Evolutionary conservation across 805 yeast species (phyloP).

Genomic region (Komagataella populi): DNA sequence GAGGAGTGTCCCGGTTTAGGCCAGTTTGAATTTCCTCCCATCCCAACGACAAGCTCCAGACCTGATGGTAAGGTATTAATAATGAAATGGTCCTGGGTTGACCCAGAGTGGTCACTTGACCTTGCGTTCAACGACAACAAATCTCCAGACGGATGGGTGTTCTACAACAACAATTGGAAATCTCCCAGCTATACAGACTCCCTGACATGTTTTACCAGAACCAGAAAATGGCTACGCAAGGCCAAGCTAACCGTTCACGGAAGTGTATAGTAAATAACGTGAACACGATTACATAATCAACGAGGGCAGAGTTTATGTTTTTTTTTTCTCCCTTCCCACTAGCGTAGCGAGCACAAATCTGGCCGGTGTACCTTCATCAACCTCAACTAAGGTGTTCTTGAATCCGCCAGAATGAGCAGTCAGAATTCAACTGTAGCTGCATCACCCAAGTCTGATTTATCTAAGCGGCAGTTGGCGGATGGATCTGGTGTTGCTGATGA

Average conservation of each 20-base stretch:
- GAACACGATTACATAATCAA: background rate
- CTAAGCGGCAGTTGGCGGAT: background rate
- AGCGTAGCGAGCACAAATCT: background rate
- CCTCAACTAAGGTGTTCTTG: background rate
- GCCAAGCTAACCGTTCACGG: conserved; percentile 15
- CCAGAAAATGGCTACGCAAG: conserved; percentile 35
- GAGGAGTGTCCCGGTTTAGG: conserved; percentile 16
- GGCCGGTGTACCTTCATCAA: background rate
- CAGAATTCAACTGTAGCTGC: conserved; percentile 18
- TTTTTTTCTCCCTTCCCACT: background rate
- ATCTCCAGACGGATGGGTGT: conserved; percentile 37
- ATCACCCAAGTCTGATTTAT: conserved; percentile 22
- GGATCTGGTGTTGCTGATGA: background rate
- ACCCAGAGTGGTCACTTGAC: conserved; percentile 35
- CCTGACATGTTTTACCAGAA: conserved; percentile 33
- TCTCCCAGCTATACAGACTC: conserved; percentile 27
- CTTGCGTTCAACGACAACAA: conserved; percentile 21
- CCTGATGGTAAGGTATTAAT: conserved; percentile 11
- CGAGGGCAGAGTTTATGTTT: background rate
- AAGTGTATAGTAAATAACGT: background rate
- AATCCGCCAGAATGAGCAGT: background rate
- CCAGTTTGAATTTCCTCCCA: conserved; percentile 30
- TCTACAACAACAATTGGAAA: conserved; percentile 38
- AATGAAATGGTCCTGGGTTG: conserved; percentile 46
- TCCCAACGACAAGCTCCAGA: conserved; percentile 1